phyloP scores from a whole-genome alignment of 208 protist genomes.

The Trichomonas gallinae region DNA sequence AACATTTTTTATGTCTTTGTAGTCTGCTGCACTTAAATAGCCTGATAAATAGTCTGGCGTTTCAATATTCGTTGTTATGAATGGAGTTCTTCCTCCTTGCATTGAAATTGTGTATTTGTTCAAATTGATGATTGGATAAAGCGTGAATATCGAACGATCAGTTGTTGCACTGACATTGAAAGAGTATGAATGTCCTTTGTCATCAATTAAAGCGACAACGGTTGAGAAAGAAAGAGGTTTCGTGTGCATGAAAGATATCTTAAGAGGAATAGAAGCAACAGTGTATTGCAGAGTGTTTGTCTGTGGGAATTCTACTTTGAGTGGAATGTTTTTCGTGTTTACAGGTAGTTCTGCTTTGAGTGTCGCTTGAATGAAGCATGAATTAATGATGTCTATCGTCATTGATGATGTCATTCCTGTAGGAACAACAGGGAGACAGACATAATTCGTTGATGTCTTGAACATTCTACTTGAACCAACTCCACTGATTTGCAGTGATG shows the following conservation, averaged over 20 bases:
- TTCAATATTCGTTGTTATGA: background rate
- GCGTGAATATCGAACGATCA: background rate
- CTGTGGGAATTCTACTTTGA: background rate
- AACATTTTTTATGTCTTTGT: background rate
- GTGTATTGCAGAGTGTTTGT: background rate
- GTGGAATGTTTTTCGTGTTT: background rate
- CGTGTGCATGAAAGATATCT: background rate
- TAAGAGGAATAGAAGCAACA: background rate
- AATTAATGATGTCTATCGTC: background rate
- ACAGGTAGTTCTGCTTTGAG: background rate
- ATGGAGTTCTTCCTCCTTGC: background rate
- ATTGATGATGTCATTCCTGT: background rate
- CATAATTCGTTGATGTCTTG: background rate
- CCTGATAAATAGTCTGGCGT: background rate
- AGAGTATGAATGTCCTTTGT: background rate
- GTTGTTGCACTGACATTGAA: background rate
- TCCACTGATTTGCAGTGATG: background rate
- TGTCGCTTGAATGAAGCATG: background rate
- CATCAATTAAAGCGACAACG: background rate
- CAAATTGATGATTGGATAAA: background rate
- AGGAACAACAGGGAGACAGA: background rate
- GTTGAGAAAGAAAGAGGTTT: conserved; percentile 14
- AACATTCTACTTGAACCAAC: background rate
- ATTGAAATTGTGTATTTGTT: background rate
- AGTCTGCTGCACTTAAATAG: background rate